Evolutionary conservation across 2,329 filamentous ascomycete genomes (phyloP).

Genomic region (Keithomyces neogunnii): DNA sequence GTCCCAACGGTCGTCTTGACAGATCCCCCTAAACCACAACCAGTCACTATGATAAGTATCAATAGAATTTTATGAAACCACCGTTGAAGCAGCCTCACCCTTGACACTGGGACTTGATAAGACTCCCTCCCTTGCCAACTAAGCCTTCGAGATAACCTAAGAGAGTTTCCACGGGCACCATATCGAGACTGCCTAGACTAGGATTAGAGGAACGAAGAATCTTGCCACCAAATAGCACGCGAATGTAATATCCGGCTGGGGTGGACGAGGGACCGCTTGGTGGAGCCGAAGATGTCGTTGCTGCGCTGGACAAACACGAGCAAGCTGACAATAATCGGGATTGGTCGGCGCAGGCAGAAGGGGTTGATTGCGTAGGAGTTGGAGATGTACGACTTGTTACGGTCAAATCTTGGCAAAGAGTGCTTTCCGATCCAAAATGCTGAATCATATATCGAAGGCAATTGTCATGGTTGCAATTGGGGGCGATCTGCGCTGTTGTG

Average conservation of each 20-base stretch:
- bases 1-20: too few species aligned
- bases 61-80: not conserved
- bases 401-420: slow-evolving; percentile 13
- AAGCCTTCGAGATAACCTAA: slow-evolving; percentile 65
- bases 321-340: slow-evolving; percentile 18
- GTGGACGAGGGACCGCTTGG: not conserved
- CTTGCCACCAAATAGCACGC: slow-evolving; percentile 64
- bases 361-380: slow-evolving; percentile 2
- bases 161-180: slow-evolving; percentile 58
- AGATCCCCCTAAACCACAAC: slow-evolving; percentile 3
- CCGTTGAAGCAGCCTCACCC: not conserved
- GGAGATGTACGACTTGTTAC: not conserved
- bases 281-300: not conserved
- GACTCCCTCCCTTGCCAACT: slow-evolving; percentile 44
- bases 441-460: slow-evolving; percentile 22
- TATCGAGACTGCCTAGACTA: slow-evolving; percentile 57
- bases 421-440: slow-evolving; percentile 12
- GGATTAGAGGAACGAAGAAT: slow-evolving; percentile 61
- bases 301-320: slow-evolving; percentile 15
- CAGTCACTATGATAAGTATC: not conserved
- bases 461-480: slow-evolving; percentile 19
- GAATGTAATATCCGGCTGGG: slow-evolving; percentile 39
- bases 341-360: slow-evolving; percentile 16
- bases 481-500: slow-evolving; percentile 11
- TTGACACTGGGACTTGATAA: slow-evolving; percentile 28